phyloP scores from a whole-genome alignment of 345 rosid species.

The Bruguiera sexangula region DNA sequence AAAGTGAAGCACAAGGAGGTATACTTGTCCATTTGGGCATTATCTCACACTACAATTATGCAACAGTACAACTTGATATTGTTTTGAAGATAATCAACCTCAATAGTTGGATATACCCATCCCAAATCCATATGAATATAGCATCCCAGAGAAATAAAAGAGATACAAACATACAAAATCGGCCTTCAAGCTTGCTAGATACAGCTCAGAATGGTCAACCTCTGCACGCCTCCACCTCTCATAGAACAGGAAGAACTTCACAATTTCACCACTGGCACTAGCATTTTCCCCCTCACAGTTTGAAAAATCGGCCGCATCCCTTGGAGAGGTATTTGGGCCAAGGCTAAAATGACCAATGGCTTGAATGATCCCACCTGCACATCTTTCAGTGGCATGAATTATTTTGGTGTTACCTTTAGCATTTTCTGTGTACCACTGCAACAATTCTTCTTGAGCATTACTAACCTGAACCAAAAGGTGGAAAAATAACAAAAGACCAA shows the following conservation, averaged over 20 bases:
- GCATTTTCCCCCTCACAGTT: slow-evolving; percentile 30
- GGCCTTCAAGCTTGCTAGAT: slow-evolving; percentile 61
- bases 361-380: slow-evolving; percentile 88
- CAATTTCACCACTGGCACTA: slow-evolving; percentile 57
- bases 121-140: neutral
- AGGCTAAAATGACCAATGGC: slow-evolving; percentile 89
- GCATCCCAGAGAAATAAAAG: neutral
- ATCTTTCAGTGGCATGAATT: slow-evolving; percentile 79
- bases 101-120: too few relatives aligned
- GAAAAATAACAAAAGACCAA: neutral
- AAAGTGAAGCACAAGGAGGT: too few relatives aligned
- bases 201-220: slow-evolving; percentile 60
- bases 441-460: slow-evolving; percentile 97
- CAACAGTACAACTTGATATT: too few relatives aligned
- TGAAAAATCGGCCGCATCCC: slow-evolving; percentile 61
- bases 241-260: slow-evolving; percentile 64
- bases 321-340: slow-evolving; percentile 81
- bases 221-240: slow-evolving; percentile 97
- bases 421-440: slow-evolving; percentile 87
- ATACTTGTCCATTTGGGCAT: too few relatives aligned
- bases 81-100: too few relatives aligned
- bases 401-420: slow-evolving; percentile 77
- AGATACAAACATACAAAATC: slow-evolving; percentile 53
- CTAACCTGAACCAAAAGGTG: slow-evolving; percentile 48
- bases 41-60: too few relatives aligned